Evolutionary conservation across 2,329 filamentous ascomycete species (phyloP).

Genomic region (Pseudogymnoascus sp.): DNA sequence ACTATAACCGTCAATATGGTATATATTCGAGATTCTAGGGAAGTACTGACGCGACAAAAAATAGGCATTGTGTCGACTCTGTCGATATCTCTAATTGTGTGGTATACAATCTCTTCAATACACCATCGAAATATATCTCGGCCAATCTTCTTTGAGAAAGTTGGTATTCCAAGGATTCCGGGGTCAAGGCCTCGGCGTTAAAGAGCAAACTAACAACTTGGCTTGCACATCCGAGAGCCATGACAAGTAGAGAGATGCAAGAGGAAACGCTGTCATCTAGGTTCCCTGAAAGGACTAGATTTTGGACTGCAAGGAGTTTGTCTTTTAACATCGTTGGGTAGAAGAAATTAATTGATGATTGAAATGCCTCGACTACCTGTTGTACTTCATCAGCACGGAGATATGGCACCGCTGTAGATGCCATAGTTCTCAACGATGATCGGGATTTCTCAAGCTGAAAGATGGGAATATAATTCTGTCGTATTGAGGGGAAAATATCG

Average conservation of each 20-base stretch:
- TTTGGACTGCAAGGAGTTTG: slow-evolving; percentile 29
- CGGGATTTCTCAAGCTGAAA: slow-evolving; percentile 40
- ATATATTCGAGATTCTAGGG: not conserved
- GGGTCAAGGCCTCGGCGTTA: slow-evolving; percentile 11
- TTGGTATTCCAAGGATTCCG: slow-evolving; percentile 26
- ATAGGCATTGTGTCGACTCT: slow-evolving; percentile 40
- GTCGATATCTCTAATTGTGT: slow-evolving; percentile 39
- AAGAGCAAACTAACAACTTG: slow-evolving; percentile 19
- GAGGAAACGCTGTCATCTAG: slow-evolving; percentile 31
- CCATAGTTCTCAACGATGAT: slow-evolving; percentile 27
- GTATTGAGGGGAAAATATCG: slow-evolving; percentile 35
- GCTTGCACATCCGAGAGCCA: not conserved
- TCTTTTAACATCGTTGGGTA: slow-evolving; percentile 40
- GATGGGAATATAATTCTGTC: slow-evolving; percentile 36
- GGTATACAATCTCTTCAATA: slow-evolving; percentile 37
- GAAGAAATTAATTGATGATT: slow-evolving; percentile 42
- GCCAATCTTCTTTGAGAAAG: slow-evolving; percentile 30
- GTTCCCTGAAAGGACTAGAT: slow-evolving; percentile 27
- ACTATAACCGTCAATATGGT: slow-evolving; percentile 19
- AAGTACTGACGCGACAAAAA: slow-evolving; percentile 38
- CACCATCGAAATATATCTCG: slow-evolving; percentile 38
- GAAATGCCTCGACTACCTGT: slow-evolving; percentile 35
- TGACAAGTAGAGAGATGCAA: slow-evolving; percentile 32
- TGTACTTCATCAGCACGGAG: slow-evolving; percentile 35
- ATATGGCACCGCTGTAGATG: slow-evolving; percentile 34